phyloP scores from a whole-genome alignment of 2,329 filamentous ascomycete genomes.

The Monosporascus sp. region DNA sequence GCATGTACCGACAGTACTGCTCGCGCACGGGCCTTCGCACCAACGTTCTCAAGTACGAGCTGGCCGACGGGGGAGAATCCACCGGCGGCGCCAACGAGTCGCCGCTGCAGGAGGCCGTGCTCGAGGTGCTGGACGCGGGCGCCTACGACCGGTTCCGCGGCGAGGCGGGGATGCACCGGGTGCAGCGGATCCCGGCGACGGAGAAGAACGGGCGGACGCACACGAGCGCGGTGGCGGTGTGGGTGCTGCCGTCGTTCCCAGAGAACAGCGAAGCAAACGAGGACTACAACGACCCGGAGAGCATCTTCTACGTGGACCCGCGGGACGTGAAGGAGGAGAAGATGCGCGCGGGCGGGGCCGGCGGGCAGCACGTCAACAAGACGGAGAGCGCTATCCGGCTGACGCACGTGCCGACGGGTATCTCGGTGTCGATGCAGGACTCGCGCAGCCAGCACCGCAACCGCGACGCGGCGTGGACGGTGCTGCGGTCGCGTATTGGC shows the following conservation, averaged over 20 bases:
- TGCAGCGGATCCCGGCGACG: constrained; percentile 88
- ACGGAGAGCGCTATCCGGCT: constrained; percentile 93
- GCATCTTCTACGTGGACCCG: constrained; percentile 85
- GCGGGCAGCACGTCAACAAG: constrained; percentile 97
- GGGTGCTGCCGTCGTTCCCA: constrained; percentile 83
- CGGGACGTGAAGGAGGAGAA: constrained; percentile 79
- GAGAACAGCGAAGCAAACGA: constrained; percentile 42
- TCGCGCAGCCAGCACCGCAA: constrained; percentile 86
- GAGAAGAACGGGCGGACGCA: constrained; percentile 89
- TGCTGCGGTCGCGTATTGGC: constrained; percentile 78
- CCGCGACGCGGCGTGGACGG: constrained; percentile 77
- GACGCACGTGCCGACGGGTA: constrained; percentile 84
- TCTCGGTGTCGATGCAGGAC: constrained; percentile 87
- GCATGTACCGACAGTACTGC: constrained; percentile 86
- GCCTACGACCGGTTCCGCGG: constrained; percentile 78
- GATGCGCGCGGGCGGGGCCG: constrained; percentile 87
- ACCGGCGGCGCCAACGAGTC: constrained; percentile 54
- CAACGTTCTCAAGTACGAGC: constrained; percentile 74
- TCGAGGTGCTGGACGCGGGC: constrained; percentile 72
- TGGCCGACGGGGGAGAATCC: constrained; percentile 55
- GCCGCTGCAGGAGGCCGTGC: constrained; percentile 77
- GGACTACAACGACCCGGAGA: constrained; percentile 74
- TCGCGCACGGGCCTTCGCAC: constrained; percentile 59
- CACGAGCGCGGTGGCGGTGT: constrained; percentile 85
- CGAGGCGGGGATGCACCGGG: constrained; percentile 91